Evolutionary conservation across 129 eudicot genomes (phyloP).

Genomic region (Pittosporum tobira): DNA sequence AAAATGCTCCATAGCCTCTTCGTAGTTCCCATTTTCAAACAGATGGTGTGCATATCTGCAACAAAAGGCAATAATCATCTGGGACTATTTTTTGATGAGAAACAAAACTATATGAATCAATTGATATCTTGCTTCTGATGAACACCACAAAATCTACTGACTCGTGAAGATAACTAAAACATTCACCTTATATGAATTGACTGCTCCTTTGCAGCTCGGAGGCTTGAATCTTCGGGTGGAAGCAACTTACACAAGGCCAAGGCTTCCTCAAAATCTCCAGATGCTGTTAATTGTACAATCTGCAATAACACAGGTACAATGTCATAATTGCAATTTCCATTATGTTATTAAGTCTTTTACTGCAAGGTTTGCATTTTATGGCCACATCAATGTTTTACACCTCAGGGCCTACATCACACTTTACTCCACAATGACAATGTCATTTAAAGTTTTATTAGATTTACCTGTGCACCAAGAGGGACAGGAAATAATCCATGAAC

Average conservation of each 20-base stretch:
- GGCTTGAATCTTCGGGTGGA: slow-evolving; percentile 93
- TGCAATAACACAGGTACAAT: slow-evolving; percentile 32
- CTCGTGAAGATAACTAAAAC: neutral
- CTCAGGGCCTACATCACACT: neutral
- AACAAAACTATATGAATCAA: neutral
- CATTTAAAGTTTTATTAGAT: slow-evolving; percentile 4
- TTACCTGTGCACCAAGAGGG: slow-evolving; percentile 98
- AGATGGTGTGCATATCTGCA: slow-evolving; percentile 86
- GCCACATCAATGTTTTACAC: slow-evolving; percentile 6
- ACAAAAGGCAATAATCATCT: slow-evolving; percentile 1
- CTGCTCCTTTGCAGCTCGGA: slow-evolving; percentile 95
- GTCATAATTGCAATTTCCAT: slow-evolving; percentile 6
- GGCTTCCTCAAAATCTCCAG: slow-evolving; percentile 97
- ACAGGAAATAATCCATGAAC: slow-evolving; percentile 80
- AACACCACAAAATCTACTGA: neutral
- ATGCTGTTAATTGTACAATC: slow-evolving; percentile 97
- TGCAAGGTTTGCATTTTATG: slow-evolving; percentile 5
- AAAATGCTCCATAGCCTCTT: slow-evolving; percentile 95
- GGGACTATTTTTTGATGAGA: too few relatives aligned
- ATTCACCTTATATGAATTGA: slow-evolving; percentile 85
- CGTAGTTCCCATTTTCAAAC: slow-evolving; percentile 84
- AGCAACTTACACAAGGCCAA: slow-evolving; percentile 88
- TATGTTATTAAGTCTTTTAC: neutral
- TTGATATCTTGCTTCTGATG: neutral
- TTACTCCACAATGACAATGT: neutral